Evolutionary conservation across 2,329 filamentous ascomycete species (phyloP), one percentile per base, ranked within the genome.

Genomic region (Ophiosphaerella herpotricha): DNA sequence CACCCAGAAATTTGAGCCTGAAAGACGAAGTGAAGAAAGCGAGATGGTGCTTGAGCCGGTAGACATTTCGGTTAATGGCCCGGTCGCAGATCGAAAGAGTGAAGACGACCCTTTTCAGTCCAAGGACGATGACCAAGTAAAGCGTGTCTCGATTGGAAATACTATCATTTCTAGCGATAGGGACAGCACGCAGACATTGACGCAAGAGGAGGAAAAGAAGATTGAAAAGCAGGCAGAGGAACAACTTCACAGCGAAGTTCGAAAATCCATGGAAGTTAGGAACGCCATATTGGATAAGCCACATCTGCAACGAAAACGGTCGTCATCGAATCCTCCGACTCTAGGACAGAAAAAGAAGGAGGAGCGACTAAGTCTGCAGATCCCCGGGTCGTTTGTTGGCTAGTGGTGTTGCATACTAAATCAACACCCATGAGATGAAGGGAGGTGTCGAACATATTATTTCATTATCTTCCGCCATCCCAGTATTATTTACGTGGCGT

Each of bases 111-210:
- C 70, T 1, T 74, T 74, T 37, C 57, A 60, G 23, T 56, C 54
- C 5, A 60, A 63, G 29, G 60, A 42, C 7, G 58, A 55, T 9
- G 64, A 64, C 4, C 45, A 60, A 43, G 45, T 48, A 44, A 74
- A 74, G 55, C 63, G 69, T 11, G 66, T 74, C 2, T 72, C 69
- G 1, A 74, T 74, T 24, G 72, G 72, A 31, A 71, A 72, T 29
- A 73, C 69, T 0, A 48, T 74, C 36, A 64, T 75, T 34, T 37
- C 46, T 34, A 6, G 49, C 34, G 39, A 43, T 9, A 7, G 37
- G 9, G 41, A 41, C 38, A 50, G 42, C 32, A 39, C 42, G 32
- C 14, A 16, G 37, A 51, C 29, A 8, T 26, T 43, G 32, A 40
- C 52, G 33, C 51, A 49, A 31, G 65, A 70, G 0, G 67, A 73